Evolutionary conservation across 345 rosid species (phyloP).

Genomic region (Murraya koenigii): DNA sequence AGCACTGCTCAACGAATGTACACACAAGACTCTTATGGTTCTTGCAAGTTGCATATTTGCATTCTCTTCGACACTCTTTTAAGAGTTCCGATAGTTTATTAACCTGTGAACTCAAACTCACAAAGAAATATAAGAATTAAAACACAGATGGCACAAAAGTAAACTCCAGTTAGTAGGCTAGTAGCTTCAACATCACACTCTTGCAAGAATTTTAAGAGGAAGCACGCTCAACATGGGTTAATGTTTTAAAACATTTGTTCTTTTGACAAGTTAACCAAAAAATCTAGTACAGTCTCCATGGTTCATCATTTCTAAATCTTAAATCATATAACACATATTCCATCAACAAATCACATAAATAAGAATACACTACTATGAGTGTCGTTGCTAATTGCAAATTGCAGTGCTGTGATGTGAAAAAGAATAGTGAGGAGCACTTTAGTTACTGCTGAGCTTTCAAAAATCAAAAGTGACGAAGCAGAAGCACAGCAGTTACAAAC

Average conservation of each 20-base stretch:
- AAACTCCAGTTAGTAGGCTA: not conserved
- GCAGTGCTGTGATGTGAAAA: no score
- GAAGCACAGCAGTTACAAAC: no score
- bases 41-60: not conserved
- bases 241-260: not conserved
- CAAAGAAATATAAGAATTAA: not conserved
- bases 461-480: no score
- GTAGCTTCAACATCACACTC: not conserved
- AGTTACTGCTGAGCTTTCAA: no score
- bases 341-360: not conserved
- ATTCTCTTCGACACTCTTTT: not conserved
- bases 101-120: not conserved
- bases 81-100: not conserved
- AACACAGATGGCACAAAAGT: not conserved
- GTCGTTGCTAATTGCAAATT: no score
- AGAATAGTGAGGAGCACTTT: no score
- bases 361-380: not conserved
- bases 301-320: not conserved
- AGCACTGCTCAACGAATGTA: constrained; percentile 10
- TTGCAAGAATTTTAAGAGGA: not conserved
- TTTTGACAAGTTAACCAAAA: not conserved
- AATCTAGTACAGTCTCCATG: not conserved
- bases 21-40: no score
- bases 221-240: not conserved
- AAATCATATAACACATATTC: not conserved